Evolutionary conservation across 768 basidiomycete genomes (phyloP).

Genomic region (Xerocomellus amylosporus): DNA sequence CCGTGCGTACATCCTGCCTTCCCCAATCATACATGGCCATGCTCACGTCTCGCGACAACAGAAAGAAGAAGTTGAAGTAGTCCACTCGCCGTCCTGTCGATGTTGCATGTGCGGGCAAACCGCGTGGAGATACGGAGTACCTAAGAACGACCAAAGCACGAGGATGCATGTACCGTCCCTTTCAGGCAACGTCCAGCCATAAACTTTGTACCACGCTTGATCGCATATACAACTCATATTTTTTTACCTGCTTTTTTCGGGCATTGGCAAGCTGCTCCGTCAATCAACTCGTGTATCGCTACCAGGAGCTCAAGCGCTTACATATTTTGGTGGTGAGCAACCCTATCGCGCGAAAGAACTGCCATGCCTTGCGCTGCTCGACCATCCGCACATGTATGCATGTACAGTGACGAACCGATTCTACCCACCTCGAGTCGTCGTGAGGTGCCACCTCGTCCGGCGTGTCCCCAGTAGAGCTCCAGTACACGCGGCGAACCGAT

Average conservation of each 20-base stretch:
- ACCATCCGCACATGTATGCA: too few species aligned
- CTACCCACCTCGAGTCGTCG: too few species aligned
- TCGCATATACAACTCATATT: conserved; percentile 20
- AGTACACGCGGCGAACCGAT: too few species aligned
- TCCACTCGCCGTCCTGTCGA: conserved; percentile 21
- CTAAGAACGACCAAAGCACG: conserved; percentile 5
- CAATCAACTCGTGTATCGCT: too few species aligned
- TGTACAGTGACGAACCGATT: too few species aligned
- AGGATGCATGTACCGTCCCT: neutral
- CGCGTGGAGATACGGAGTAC: conserved; percentile 13
- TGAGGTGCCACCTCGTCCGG: too few species aligned
- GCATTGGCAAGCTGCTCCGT: neutral
- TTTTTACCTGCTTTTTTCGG: neutral
- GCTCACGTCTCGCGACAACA: conserved; percentile 25
- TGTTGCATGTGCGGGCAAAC: neutral
- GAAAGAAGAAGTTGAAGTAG: conserved; percentile 97
- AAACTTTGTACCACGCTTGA: conserved; percentile 20
- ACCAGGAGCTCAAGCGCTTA: neutral
- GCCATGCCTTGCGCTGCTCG: too few species aligned
- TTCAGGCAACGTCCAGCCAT: conserved; percentile 5
- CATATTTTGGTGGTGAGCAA: neutral
- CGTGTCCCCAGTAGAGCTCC: too few species aligned
- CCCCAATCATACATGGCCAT: neutral
- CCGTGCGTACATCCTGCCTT: conserved; percentile 54
- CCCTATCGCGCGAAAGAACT: neutral